Percentiles rank a stretch among this genome's conserved stretches.
Conservation (phyloP, 345 rosid species). For the Camelina laxa region DNA sequence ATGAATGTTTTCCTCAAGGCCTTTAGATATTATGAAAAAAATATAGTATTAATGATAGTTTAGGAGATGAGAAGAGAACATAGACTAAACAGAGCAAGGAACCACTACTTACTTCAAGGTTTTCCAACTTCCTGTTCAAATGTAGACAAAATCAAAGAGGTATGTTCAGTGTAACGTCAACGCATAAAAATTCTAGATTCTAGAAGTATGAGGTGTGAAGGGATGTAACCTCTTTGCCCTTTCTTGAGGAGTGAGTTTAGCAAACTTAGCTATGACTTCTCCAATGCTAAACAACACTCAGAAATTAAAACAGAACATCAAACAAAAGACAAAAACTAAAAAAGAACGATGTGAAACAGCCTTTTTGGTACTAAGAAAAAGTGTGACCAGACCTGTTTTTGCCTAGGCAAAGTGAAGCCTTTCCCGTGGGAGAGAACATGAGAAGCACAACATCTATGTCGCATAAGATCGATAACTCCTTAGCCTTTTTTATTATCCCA, state of each 20-base stretch:
- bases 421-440: slow-evolving; percentile 80
- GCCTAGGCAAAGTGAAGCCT: slow-evolving; percentile 64
- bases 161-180: not conserved
- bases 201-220: not conserved
- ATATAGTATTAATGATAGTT: slow-evolving; percentile 5
- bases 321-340: slow-evolving; percentile 1
- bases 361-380: not conserved
- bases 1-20: slow-evolving; percentile 79
- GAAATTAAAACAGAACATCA: slow-evolving; percentile 15
- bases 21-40: slow-evolving; percentile 53
- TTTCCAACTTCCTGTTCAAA: slow-evolving; percentile 81
- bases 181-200: not conserved
- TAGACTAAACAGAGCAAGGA: slow-evolving; percentile 20
- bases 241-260: slow-evolving; percentile 85
- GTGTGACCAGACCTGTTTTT: slow-evolving; percentile 52
- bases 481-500: slow-evolving; percentile 83
- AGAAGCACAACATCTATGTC: slow-evolving; percentile 73
- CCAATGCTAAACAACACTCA: slow-evolving; percentile 52
- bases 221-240: slow-evolving; percentile 69
- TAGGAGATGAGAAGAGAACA: not conserved
- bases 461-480: slow-evolving; percentile 72
- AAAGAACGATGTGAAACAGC: not conserved
- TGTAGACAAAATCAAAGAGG: slow-evolving; percentile 20
- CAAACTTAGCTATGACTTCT: slow-evolving; percentile 74
- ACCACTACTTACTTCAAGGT: slow-evolving; percentile 77